Base-by-base conservation (phyloP, 345 rosid genomes). In the Kandelia obovata region DNA sequence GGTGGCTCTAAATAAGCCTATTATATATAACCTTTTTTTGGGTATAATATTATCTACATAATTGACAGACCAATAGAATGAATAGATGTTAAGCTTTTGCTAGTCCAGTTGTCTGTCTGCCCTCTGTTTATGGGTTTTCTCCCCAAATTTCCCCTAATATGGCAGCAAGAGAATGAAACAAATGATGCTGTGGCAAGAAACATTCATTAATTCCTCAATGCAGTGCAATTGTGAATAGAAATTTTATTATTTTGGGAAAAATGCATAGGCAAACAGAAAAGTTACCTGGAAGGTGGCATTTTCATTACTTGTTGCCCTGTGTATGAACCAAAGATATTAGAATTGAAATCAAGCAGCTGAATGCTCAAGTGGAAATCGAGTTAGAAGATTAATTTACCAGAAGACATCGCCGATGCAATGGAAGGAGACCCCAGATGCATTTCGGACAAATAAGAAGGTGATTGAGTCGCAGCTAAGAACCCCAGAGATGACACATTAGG, bases 261-360 rank as follows among this genome's bases (percentile, higher is more conserved):
- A 16, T 58, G 66, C 47, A n/a, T 19, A 15, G 1, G 13, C 6
- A 53, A 5, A 43, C 5, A 13, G 49, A 43, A 13, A 17, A 43
- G 17, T 70, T 81, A 85, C 92, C 91, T 72, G 55, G 80, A 77
- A 73, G 77, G 72, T 56, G 70, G 79, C 71, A 68, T 66, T 61
- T 69, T 71, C 53, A 66, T 66, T 65, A 75, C 47, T 77, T 84
- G 88, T 67, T 77, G 83, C 53, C 79, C 87, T 65, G 69, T 57
- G 71, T 66, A 81, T 67, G 80, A 61, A 79, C 84, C 93, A 87
- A 77, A 49, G 27, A 73, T 60, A 10, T 51, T 27, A 61, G 59
- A 53, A 71, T 56, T 51, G 52, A 72, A 70, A 71, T 32, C 72
- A 60, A 74, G 17, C 59, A 53, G 56, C 20, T 25, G 11, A 5